Evolutionary conservation across 2,329 filamentous ascomycete species (phyloP), one percentile per base, ranked within the genome.

Genomic region (Colletotrichum incanum): DNA sequence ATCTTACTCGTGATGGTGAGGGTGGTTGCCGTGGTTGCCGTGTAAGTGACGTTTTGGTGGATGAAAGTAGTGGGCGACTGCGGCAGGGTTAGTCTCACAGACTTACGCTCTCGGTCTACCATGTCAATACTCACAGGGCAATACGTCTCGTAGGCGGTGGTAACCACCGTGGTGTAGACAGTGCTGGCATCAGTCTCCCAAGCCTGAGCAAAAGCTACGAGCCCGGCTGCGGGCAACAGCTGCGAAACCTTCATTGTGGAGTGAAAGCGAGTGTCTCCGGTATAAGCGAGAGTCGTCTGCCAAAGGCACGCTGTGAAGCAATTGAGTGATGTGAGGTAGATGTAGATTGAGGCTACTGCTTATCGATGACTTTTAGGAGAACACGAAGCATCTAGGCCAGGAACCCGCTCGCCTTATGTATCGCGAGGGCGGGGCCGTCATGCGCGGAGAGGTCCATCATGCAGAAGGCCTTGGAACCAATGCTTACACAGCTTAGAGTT

Each of bases 1-100:
- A 45, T 76, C 83, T 77, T 77, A 86, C 84, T 84, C 65, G 82
- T 85, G 74, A 87, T 79, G 74, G 85, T 86, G 68, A 87, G 64
- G 52, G 82, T 84, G 43, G 82, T 84, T 37, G 80, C 78, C 73
- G 78, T 73, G 26, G 82, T 84, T 71, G 81, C 84, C 37, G 83
- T 86, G 77, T 84, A 85, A 61, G 85, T 86, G 65, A 81, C 78
- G 71, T 82, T 82, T 67, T 81, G 80, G 76, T 81, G 80, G 41
- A 82, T 76, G 69, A 83, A 80, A 41, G 85, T 81, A 63, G 81
- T 83, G 18, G 83, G 79, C 54, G 76, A 78, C 78, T 82, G 76
- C 49, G 56, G 7, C 31, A 34, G 23, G 5, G 62, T 74, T 23
- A 73, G 63, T 11, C 28, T 66, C 12, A 5, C 20, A 2, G 3